Conservation (phyloP, 352 stramenopile genomes). For the Pythium chondricola region DNA sequence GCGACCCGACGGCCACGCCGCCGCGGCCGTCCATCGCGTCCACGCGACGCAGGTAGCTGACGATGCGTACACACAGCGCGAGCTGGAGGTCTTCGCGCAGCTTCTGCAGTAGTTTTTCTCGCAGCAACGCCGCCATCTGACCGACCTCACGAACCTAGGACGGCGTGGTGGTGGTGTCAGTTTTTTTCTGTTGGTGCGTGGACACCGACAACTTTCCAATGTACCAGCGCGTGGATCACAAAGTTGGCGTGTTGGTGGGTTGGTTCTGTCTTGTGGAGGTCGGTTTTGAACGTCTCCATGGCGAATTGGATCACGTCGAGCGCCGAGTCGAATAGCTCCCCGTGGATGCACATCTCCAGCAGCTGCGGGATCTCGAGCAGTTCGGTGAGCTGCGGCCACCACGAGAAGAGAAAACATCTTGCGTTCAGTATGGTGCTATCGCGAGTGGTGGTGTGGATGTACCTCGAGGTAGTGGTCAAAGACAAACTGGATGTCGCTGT, state of each 20-base stretch:
- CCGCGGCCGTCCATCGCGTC: conserved; percentile 28
- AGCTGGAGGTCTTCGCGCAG: conserved; percentile 77
- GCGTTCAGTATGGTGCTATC: not conserved
- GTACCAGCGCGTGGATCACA: conserved; percentile 56
- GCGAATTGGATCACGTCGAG: conserved; percentile 94
- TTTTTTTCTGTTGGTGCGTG: too few relatives aligned
- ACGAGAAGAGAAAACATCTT: conserved; percentile 9
- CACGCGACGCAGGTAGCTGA: conserved; percentile 71
- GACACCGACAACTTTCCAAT: too few relatives aligned
- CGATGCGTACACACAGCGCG: conserved; percentile 72
- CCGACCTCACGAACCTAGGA: conserved; percentile 48
- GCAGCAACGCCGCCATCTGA: conserved; percentile 55
- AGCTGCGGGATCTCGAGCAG: conserved; percentile 97
- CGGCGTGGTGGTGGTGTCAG: too few relatives aligned
- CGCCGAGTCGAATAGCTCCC: conserved; percentile 95
- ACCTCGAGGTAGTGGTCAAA: conserved; percentile 87
- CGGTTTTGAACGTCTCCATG: conserved; percentile 65
- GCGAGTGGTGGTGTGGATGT: not conserved
- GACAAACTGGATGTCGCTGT: conserved; percentile 85
- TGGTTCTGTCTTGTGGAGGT: conserved; percentile 22
- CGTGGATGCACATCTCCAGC: conserved; percentile 95
- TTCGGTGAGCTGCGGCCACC: conserved; percentile 84
- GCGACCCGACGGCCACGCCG: conserved; percentile 19
- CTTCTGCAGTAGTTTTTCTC: conserved; percentile 76
- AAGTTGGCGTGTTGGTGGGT: conserved; percentile 28